Conservation (phyloP, 352 stramenopile genomes). For the Pythium rishiriense region DNA sequence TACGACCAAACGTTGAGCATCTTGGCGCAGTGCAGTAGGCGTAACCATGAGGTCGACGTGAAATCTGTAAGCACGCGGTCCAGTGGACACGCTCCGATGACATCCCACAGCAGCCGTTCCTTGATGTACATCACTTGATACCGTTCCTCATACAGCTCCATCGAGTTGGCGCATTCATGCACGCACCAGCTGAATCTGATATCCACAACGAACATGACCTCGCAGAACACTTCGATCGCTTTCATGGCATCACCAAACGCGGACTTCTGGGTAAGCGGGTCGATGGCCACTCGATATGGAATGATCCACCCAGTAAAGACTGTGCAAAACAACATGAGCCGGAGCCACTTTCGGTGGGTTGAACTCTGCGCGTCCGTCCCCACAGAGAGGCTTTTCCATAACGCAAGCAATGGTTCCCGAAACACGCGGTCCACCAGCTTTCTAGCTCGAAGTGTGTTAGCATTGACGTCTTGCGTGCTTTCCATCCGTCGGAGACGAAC, state of each 20-base stretch:
- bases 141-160: conserved; percentile 60
- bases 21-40: conserved; percentile 47
- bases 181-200: conserved; percentile 55
- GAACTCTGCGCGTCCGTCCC: conserved; percentile 42
- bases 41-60: conserved; percentile 37
- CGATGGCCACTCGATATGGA: conserved; percentile 51
- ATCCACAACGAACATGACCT: conserved; percentile 46
- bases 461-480: conserved; percentile 3
- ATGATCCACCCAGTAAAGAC: conserved; percentile 47
- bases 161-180: conserved; percentile 29
- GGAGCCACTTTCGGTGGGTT: conserved; percentile 49
- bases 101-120: conserved; percentile 45
- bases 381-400: conserved; percentile 22
- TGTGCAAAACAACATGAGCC: conserved; percentile 30
- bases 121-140: conserved; percentile 39
- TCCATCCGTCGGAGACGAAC: conserved; percentile 29
- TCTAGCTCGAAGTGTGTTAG: background rate
- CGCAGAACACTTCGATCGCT: conserved; percentile 33
- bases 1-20: conserved; percentile 54
- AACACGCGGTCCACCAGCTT: background rate
- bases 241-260: conserved; percentile 21
- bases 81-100: conserved; percentile 38
- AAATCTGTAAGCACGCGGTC: conserved; percentile 38
- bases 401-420: background rate
- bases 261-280: conserved; percentile 30